Percentiles rank a stretch among this genome's conserved stretches.
These are phyloP conservation scores for Suillus plorans DNA, from an alignment of 768 basidiomycete species.

Conservation along the genomic window DNA sequence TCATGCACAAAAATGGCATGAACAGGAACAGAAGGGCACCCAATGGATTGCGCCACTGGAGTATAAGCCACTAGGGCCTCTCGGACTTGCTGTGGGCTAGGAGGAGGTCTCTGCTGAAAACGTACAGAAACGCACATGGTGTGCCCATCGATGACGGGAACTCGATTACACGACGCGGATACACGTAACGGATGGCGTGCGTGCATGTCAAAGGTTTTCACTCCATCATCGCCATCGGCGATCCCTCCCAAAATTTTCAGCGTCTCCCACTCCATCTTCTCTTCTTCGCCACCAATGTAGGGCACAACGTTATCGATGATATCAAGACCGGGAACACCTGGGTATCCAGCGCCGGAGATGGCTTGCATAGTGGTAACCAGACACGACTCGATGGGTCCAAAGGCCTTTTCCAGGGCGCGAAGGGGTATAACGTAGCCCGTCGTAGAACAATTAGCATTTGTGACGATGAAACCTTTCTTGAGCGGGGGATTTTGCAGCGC, in stretches of 20 bases:
- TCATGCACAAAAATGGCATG: conserved; percentile 91
- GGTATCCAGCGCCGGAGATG: conserved; percentile 97
- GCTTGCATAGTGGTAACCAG: conserved; percentile 97
- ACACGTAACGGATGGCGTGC: conserved; percentile 77
- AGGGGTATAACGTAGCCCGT: conserved; percentile 93
- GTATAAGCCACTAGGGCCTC: conserved; percentile 76
- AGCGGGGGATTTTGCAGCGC: conserved; percentile 63
- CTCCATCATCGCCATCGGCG: conserved; percentile 50
- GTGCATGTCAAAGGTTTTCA: conserved; percentile 83
- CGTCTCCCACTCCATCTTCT: conserved; percentile 99
- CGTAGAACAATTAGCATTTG: conserved; percentile 98
- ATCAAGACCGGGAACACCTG: conserved; percentile 86
- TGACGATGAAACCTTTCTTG: conserved; percentile 90
- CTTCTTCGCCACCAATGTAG: conserved; percentile 90
- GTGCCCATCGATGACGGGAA: conserved; percentile 95
- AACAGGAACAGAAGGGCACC: conserved; percentile 82
- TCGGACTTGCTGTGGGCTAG: conserved; percentile 83
- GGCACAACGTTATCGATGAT: conserved; percentile 97
- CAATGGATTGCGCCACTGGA: conserved; percentile 70
- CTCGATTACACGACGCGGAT: conserved; percentile 91
- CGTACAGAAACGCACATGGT: conserved; percentile 86
- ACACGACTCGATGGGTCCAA: conserved; percentile 91
- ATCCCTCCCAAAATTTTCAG: conserved; percentile 94
- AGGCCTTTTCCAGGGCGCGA: conserved; percentile 82
- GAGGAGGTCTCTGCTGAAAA: conserved; percentile 77